Evolutionary conservation across 805 yeast genomes (phyloP), one percentile per base, ranked within the genome.

Genomic region (Kazachstania viticola): DNA sequence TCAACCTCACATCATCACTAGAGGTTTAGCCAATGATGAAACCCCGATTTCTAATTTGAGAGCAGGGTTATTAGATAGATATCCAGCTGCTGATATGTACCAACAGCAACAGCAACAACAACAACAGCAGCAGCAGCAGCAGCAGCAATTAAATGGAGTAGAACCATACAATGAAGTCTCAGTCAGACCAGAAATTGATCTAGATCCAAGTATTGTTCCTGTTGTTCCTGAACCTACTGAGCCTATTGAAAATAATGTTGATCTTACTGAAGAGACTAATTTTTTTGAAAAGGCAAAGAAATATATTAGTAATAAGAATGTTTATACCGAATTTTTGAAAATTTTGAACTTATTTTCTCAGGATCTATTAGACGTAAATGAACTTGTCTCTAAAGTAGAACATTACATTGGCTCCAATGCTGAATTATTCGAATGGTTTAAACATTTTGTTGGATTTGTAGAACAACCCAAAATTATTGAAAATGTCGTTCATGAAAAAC

Each of bases 241-340:
- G 54, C 75, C 59, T 43, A 73, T 35, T 58, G 74, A 46, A 56
- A 68, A 63, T 35, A 59, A 65, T 14, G 69, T 85, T 0, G 73
- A 76, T 21, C 60, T 85, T 33, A 69, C 75, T 39, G 95, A 85
- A 48, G 98, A 91, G 56, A 73, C 91, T 24, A 68, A 76, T 6
- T 91, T 91, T 53, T 91, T 91, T 49, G 97, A 91, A 54, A 79
- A 78, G 50, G 95, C 83, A 21, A 88, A 88, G 61, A 82, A 80
- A 51, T 76, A 76, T 5, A 75, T 91, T 47, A 85, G 85, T 14
- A 84, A 82, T 54, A 87, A 84, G 52, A 94, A 80, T 54, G 72
- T 84, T 9, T 91, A 91, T 57, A 80, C 80, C 44, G 98, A 91
- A 61, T 91, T 91, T 54, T 65, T 91, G 54, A 93, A 93, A 55